Evolutionary conservation across 768 basidiomycete genomes (phyloP), one percentile per base, ranked within the genome.

Genomic region (Leccinum truebloodii): DNA sequence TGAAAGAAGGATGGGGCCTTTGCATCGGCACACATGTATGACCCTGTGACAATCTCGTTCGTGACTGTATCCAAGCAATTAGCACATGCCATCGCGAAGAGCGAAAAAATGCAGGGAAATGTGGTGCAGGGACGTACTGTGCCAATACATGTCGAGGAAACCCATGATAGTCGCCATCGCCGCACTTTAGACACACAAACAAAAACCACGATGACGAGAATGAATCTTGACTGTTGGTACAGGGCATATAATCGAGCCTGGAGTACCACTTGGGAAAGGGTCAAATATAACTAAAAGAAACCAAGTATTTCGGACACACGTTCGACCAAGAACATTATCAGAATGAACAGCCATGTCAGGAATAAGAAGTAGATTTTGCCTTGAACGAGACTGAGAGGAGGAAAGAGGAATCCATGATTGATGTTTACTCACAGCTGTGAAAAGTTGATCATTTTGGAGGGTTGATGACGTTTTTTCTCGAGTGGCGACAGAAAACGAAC

Each of bases 231-330:
- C 16, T 20, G 4, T 32, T 24, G 52, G 20, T 61, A 67, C 49
- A 64, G 28, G 4, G 62, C 53, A 20, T 64, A 64, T 20, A 67
- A 26, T 6, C 62, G 57, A 53, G 39, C 57, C 50, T 64, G 62
- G 35, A 67, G 65, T 13, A 66, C 32, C 8, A 64, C 62, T 67
- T 32, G 34, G 28, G 13, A 7, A 18, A 3, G 7, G 6, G 24
- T 67, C 51, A 58, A 26, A 1, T 14, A 46, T 32, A 20, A 24
- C 9, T 5, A 6, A 4, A 49, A 26, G 32, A n/a, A 2, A 8
- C 5, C 3, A 34, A 24, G 26, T 3, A 24, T 13, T 2, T 50
- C 28, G 34, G 9, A 63, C 65, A 20, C 28, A 56, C 54, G 20
- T 26, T 59, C 61, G 16, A 59, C 52, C 18, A 66, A 6, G 22